phyloP scores from a whole-genome alignment of 768 basidiomycete genomes.

The Mrakia blollopis region DNA sequence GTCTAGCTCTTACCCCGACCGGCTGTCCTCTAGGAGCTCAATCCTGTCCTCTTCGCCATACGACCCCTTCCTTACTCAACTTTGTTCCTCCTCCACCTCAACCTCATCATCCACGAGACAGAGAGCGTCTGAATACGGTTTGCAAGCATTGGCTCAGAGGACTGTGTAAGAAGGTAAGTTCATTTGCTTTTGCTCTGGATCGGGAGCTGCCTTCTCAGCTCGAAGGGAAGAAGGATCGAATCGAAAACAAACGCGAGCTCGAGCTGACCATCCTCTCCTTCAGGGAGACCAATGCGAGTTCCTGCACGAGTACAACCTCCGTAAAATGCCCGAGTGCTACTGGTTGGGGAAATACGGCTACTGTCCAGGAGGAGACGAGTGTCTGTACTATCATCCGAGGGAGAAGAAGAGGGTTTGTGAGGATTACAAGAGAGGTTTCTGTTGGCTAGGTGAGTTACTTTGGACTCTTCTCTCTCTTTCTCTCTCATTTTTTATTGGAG shows the following conservation, averaged over 20 bases:
- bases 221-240: not conserved
- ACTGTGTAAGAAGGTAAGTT: conserved; percentile 73
- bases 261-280: not conserved
- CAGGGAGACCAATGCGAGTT: conserved; percentile 91
- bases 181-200: not conserved
- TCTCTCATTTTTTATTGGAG: not conserved
- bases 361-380: conserved; percentile 81
- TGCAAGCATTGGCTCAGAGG: conserved; percentile 99
- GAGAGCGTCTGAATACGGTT: conserved; percentile 80
- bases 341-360: conserved; percentile 98
- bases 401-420: conserved; percentile 90
- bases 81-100: conserved; percentile 80
- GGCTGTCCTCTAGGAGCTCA: conserved; percentile 89
- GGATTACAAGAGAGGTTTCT: conserved; percentile 93
- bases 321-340: conserved; percentile 98
- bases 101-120: conserved; percentile 65
- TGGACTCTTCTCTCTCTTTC: not conserved
- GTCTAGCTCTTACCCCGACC: conserved; percentile 68
- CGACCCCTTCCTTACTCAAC: conserved; percentile 76
- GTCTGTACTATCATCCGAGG: conserved; percentile 77
- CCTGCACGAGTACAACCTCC: conserved; percentile 94
- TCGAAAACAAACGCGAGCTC: not conserved
- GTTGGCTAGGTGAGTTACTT: conserved; percentile 69
- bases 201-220: too few species aligned
- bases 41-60: conserved; percentile 88